Evolutionary conservation across 1,284 basidiomycete genomes (phyloP).

Genomic region (Cutaneotrichosporon sp.): DNA sequence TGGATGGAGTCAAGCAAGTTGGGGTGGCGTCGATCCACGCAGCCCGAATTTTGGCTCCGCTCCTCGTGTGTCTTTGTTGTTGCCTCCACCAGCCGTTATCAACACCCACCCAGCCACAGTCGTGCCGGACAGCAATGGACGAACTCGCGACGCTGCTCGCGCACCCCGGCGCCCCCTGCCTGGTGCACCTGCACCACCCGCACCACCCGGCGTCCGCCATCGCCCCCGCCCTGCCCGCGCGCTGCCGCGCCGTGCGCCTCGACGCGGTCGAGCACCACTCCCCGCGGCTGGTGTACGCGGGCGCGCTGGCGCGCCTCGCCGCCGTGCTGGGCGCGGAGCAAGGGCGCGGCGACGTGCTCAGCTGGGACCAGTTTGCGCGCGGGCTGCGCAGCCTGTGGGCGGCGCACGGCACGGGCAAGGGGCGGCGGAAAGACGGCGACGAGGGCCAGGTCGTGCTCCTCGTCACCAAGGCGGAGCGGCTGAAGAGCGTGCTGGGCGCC

Average conservation of each 20-base stretch:
- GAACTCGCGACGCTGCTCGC: constrained; percentile 58
- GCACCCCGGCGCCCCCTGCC: constrained; percentile 61
- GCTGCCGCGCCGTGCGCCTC: constrained; percentile 54
- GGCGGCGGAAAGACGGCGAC: constrained; percentile 43
- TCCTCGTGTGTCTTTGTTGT: constrained; percentile 6
- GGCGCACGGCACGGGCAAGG: constrained; percentile 30
- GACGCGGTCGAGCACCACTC: constrained; percentile 69
- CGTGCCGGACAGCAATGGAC: too few species aligned
- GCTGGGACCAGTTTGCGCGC: constrained; percentile 68
- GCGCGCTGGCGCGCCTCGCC: constrained; percentile 64
- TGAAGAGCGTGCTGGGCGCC: constrained; percentile 65
- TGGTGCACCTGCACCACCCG: constrained; percentile 70
- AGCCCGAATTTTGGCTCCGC: constrained; percentile 9
- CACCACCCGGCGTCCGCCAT: constrained; percentile 54
- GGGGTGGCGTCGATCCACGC: constrained; percentile 7
- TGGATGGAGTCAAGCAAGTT: neutral
- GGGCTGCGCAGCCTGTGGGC: constrained; percentile 57
- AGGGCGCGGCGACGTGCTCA: constrained; percentile 58
- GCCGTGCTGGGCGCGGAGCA: constrained; percentile 40
- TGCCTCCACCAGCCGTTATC: neutral
- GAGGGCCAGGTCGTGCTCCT: constrained; percentile 60
- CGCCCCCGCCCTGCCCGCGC: constrained; percentile 49
- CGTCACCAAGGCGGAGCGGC: constrained; percentile 68
- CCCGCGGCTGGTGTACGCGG: constrained; percentile 67
- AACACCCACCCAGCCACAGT: neutral